phyloP scores from a whole-genome alignment of 495 filamentous ascomycete genomes.

The Aspergillus mulundensis region DNA sequence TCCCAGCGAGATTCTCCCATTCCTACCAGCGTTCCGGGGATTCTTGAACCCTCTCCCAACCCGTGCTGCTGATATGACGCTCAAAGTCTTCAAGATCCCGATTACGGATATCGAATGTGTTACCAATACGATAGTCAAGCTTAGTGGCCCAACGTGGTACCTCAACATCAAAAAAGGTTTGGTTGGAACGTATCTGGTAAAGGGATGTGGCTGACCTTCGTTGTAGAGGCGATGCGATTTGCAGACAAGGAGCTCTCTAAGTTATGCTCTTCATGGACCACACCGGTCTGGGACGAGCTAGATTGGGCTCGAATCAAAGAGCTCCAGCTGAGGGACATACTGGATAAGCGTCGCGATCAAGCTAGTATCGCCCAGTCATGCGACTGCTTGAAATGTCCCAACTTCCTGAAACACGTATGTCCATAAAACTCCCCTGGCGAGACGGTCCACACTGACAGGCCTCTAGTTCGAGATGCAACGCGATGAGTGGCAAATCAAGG shows the following conservation, averaged over 20 bases:
- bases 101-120: conserved; percentile 75
- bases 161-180: conserved; percentile 45
- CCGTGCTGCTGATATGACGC: conserved; percentile 51
- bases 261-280: conserved; percentile 65
- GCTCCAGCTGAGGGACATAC: conserved; percentile 66
- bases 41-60: conserved; percentile 58
- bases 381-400: conserved; percentile 60
- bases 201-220: conserved; percentile 7
- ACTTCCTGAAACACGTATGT: conserved; percentile 81
- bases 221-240: conserved; percentile 37
- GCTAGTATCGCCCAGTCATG: conserved; percentile 54
- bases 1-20: conserved; percentile 75
- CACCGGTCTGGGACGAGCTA: conserved; percentile 75
- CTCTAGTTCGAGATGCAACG: conserved; percentile 81
- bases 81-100: conserved; percentile 61
- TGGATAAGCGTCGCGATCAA: conserved; percentile 62
- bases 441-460: conserved; percentile 6
- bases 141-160: conserved; percentile 44
- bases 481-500: conserved; percentile 89
- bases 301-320: conserved; percentile 78
- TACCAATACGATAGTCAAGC: conserved; percentile 66
- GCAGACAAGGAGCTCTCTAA: conserved; percentile 59
- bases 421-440: conserved; percentile 5
- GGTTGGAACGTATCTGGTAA: neutral
- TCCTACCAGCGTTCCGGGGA: conserved; percentile 60